A percentile compares a stretch with the other conserved stretches of the same genome.
Evolutionary conservation across 768 basidiomycete species (phyloP).

Genomic region (Suillus sp.): DNA sequence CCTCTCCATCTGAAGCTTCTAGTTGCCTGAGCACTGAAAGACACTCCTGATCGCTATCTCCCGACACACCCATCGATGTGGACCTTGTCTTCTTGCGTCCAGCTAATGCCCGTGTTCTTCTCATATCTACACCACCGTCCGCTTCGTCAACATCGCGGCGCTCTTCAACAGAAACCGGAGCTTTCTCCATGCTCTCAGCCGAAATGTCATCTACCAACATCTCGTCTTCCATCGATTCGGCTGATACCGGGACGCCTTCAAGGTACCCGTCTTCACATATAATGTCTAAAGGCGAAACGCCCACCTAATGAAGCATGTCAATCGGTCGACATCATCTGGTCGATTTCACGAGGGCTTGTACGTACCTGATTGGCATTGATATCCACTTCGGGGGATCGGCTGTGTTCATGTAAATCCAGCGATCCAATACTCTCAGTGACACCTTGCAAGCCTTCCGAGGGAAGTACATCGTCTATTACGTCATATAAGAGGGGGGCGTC

Average conservation of each 20-base stretch:
- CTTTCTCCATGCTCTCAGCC: not conserved
- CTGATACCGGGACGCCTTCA: not conserved
- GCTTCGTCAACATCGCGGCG: not conserved
- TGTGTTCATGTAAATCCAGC: not conserved
- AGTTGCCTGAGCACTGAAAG: not conserved
- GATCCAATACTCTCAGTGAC: conserved; percentile 5
- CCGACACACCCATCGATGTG: conserved; percentile 22
- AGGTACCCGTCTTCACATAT: not conserved
- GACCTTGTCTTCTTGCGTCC: not conserved
- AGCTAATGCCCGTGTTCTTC: not conserved
- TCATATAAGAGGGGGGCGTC: not conserved
- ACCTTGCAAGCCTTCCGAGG: not conserved
- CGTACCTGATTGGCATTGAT: conserved; percentile 1
- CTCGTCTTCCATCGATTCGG: not conserved
- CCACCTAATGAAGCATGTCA: not conserved
- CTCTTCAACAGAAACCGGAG: not conserved
- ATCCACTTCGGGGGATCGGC: not conserved
- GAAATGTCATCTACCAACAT: not conserved
- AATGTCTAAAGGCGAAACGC: not conserved
- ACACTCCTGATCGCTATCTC: conserved; percentile 3
- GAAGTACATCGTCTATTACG: not conserved
- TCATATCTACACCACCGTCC: not conserved
- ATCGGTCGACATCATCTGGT: no score
- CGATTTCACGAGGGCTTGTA: not conserved
- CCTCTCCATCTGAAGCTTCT: conserved; percentile 2